Percentiles rank a stretch among this genome's conserved stretches.
Conservation (phyloP, 1,284 basidiomycete genomes). For the Mycocalia duriaeana region DNA sequence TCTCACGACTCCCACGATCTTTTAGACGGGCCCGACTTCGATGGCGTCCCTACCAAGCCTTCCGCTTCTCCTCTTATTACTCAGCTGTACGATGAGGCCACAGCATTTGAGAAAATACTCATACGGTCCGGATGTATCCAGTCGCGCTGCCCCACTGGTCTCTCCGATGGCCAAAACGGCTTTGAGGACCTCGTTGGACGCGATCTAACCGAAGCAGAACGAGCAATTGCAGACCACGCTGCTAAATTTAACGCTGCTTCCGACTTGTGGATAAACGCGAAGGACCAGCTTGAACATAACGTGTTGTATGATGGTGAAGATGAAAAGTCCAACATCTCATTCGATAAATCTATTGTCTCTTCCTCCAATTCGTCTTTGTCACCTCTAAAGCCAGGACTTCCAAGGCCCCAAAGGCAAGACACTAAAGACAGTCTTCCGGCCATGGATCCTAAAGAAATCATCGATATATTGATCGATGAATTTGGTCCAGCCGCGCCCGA, state of each 20-base stretch:
- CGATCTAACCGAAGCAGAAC: slow-evolving; percentile 31
- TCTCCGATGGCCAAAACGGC: slow-evolving; percentile 19
- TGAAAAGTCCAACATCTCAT: slow-evolving; percentile 4
- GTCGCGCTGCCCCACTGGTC: slow-evolving; percentile 6
- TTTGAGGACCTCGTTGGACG: slow-evolving; percentile 36
- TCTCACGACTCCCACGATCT: too few species aligned
- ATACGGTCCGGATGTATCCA: slow-evolving; percentile 20
- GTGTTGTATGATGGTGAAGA: slow-evolving; percentile 16
- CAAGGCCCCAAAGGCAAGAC: neutral
- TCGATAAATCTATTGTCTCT: neutral
- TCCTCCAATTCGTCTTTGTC: neutral
- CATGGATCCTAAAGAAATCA: slow-evolving; percentile 32
- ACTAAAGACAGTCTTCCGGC: slow-evolving; percentile 18
- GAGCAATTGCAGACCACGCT: slow-evolving; percentile 26
- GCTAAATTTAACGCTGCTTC: slow-evolving; percentile 32
- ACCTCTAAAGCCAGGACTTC: too few species aligned
- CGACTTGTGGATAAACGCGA: slow-evolving; percentile 24
- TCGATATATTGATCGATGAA: slow-evolving; percentile 39
- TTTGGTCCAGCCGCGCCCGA: slow-evolving; percentile 39
- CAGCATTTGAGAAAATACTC: slow-evolving; percentile 32
- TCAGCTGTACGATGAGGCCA: slow-evolving; percentile 32
- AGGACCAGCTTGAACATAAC: slow-evolving; percentile 19
- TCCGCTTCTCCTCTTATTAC: slow-evolving; percentile 17
- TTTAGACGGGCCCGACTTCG: too few species aligned
- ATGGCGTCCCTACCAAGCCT: neutral